A percentile compares a stretch with the other conserved stretches of the same genome.
These are phyloP conservation scores for Ceratocystis albifundus DNA, from an alignment of 2,329 filamentous ascomycete species.

Conservation along the genomic window DNA sequence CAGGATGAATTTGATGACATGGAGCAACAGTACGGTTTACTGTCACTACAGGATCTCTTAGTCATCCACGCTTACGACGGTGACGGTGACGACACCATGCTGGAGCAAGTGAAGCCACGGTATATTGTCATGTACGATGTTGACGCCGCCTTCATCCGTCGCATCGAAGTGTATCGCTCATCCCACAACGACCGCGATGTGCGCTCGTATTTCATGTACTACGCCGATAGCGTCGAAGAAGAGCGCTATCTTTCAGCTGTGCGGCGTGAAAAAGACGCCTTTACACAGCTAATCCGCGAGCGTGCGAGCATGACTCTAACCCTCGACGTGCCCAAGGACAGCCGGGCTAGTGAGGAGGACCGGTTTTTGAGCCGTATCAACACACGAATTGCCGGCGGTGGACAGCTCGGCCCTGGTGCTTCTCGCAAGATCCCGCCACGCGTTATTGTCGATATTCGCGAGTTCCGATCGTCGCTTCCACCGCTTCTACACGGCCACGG, in stretches of 20 bases:
- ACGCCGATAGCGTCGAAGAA: constrained; percentile 87
- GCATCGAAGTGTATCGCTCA: constrained; percentile 90
- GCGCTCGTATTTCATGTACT: constrained; percentile 93
- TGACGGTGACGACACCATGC: constrained; percentile 89
- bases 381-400: constrained; percentile 89
- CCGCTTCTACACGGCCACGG: constrained; percentile 81
- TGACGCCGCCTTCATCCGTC: constrained; percentile 82
- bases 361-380: constrained; percentile 84
- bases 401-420: constrained; percentile 46
- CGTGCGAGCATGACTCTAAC: constrained; percentile 85
- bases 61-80: constrained; percentile 89
- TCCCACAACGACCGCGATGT: constrained; percentile 84
- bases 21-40: constrained; percentile 85
- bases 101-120: constrained; percentile 83
- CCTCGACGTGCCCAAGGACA: constrained; percentile 52
- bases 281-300: constrained; percentile 89
- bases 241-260: constrained; percentile 83
- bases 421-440: constrained; percentile 80
- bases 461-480: constrained; percentile 86
- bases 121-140: constrained; percentile 99
- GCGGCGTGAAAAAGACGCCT: constrained; percentile 90
- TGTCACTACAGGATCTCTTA: constrained; percentile 79
- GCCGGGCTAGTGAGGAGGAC: constrained; percentile 54
- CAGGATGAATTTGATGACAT: constrained; percentile 74
- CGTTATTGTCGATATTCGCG: constrained; percentile 88